Base-by-base conservation (phyloP, 2,329 filamentous ascomycete genomes). In the Paecilomyces formosus region DNA sequence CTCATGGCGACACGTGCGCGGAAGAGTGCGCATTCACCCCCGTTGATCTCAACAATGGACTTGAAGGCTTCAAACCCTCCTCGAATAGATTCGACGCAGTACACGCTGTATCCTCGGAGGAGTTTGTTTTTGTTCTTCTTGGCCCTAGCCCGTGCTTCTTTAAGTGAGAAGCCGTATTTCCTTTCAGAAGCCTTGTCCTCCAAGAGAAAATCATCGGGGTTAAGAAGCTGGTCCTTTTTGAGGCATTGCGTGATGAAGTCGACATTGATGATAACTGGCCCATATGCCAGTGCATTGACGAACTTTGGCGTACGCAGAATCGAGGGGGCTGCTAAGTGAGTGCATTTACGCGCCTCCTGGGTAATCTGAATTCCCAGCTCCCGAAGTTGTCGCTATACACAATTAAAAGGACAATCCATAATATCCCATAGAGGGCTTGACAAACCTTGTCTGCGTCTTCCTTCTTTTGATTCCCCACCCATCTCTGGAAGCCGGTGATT, bases 291-390 rank as follows among this genome's bases (percentile, higher is more conserved):
- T 12, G 92, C 91, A 61, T 88, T 88, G 55, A 97, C 86, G 70
- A 99, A 99, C 70, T 99, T 99, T 71, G 90, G 86, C 0, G 94
- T 99, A 39, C 94, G 88, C 33, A 97, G 85, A 61, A 97, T 85
- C 50, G 86, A 84, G 0, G 93, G 94, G 3, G 93, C 93, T 33
- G 91, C 92, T 11, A 99, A 83, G 70, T 96, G 90, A 66, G 93
- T 90, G 70, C 90, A 94, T 52, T 85, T 82, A 54, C 84, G 83
- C 26, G 86, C 85, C 68, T 96, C 89, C 65, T 88, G 82, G 3
- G 90, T 88, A 22, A 96, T 84, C 64, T 86, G 81, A 58, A 99
- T 89, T 7, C 94, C 94, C 35, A 97, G 78, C 53, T 88, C 85
- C 60, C 92, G 88, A 57, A 99, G 81, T 76, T 88, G 88, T 76